Evolutionary conservation across 805 yeast genomes (phyloP).

Genomic region (Wickerhamiella alocasiicola): DNA sequence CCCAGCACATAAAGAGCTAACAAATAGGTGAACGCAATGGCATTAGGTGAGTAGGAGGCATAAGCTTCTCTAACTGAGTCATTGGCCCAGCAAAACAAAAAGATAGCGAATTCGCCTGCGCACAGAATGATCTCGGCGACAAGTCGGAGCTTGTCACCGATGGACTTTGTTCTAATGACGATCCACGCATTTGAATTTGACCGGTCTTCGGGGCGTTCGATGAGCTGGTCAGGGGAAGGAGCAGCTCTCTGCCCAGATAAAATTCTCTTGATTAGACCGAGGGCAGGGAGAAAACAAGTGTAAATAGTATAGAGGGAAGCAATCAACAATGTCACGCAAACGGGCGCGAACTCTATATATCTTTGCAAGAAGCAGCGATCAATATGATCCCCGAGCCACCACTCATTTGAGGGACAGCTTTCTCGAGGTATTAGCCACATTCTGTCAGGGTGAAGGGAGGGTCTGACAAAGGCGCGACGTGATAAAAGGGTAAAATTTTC

Average conservation of each 20-base stretch:
- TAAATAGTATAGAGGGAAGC: neutral
- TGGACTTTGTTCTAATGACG: conserved; percentile 15
- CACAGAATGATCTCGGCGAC: conserved; percentile 16
- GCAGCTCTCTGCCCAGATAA: neutral
- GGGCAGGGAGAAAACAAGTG: neutral
- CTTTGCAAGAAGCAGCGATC: conserved; percentile 19
- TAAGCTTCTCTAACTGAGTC: conserved; percentile 6
- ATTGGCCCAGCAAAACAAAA: conserved; percentile 1
- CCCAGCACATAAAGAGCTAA: conserved; percentile 9
- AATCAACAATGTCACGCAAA: conserved; percentile 7
- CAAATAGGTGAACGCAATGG: conserved; percentile 7
- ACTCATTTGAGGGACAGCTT: conserved; percentile 15
- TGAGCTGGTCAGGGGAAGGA: neutral
- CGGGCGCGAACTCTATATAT: conserved; percentile 17
- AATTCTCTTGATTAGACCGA: neutral
- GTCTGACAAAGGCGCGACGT: too few relatives aligned
- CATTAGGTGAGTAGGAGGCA: conserved; percentile 14
- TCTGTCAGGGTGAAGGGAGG: too few relatives aligned
- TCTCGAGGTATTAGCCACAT: conserved; percentile 4
- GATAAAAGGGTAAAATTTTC: too few relatives aligned
- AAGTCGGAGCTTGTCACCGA: conserved; percentile 18
- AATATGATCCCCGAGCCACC: conserved; percentile 21
- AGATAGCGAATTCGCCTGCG: conserved; percentile 10
- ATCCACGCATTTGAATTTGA: conserved; percentile 17
- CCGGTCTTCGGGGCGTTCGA: conserved; percentile 14